phyloP scores from a whole-genome alignment of 2,329 filamentous ascomycete species.

The Epicoccum nigrum region DNA sequence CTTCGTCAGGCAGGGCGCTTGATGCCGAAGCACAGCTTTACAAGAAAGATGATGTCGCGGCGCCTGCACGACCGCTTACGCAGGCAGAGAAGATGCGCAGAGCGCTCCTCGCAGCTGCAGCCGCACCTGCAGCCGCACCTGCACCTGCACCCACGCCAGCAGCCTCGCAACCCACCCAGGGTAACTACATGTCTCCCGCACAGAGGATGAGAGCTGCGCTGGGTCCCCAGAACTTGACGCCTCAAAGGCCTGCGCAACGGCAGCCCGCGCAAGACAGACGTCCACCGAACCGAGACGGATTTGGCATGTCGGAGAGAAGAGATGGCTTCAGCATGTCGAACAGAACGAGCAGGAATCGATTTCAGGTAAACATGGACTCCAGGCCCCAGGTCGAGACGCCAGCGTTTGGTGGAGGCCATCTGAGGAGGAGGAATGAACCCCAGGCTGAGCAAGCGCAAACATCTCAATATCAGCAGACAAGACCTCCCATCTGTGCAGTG shows the following conservation, averaged over 20 bases:
- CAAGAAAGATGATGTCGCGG: conserved; percentile 27
- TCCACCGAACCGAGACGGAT: conserved; percentile 21
- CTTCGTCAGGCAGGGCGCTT: conserved; percentile 39
- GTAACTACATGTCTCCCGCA: conserved; percentile 23
- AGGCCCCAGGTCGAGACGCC: conserved; percentile 35
- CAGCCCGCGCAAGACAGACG: conserved; percentile 26
- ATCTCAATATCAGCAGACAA: conserved; percentile 5
- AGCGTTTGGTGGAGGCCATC: conserved; percentile 31
- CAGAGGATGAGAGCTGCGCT: conserved; percentile 26
- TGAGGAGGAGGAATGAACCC: conserved; percentile 37
- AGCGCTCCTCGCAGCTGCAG: conserved; percentile 26
- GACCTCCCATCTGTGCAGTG: conserved; percentile 6
- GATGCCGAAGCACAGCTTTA: conserved; percentile 39
- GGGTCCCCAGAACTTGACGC: conserved; percentile 9
- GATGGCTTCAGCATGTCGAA: no score
- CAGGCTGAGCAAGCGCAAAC: conserved; percentile 10
- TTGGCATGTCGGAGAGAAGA: no score
- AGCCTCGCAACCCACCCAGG: conserved; percentile 13
- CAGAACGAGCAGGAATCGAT: conserved; percentile 25
- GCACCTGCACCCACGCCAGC: neutral
- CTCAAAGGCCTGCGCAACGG: conserved; percentile 18
- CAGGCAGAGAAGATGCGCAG: conserved; percentile 39
- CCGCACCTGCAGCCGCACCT: conserved; percentile 16
- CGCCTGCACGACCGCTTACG: conserved; percentile 27
- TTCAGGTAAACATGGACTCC: conserved; percentile 42